Conservation (phyloP, 177 flowering plant genomes). For the Vitis hybrid region DNA sequence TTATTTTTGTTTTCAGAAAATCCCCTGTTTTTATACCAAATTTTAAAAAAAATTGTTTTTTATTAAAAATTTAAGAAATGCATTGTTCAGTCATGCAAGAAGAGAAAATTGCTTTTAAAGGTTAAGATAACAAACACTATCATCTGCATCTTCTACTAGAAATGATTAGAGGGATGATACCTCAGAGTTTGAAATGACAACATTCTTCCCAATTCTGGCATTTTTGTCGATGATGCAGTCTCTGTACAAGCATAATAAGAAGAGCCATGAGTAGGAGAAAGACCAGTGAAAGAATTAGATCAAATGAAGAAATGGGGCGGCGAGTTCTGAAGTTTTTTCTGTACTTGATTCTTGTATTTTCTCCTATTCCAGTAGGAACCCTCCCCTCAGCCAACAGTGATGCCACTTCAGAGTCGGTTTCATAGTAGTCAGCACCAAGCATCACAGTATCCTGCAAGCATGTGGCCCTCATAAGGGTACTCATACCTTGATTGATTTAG, state of each 20-base stretch:
- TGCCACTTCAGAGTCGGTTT: slow-evolving; percentile 71
- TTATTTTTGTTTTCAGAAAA: too few species aligned
- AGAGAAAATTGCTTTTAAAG: too few species aligned
- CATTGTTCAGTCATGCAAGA: too few species aligned
- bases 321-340: background rate
- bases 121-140: too few species aligned
- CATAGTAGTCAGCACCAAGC: slow-evolving; percentile 95
- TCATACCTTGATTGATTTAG: background rate
- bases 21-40: too few species aligned
- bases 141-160: too few species aligned
- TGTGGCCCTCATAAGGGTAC: slow-evolving; percentile 1
- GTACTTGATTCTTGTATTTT: slow-evolving; percentile 81
- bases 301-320: too few species aligned
- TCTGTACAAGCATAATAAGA: slow-evolving; percentile 32
- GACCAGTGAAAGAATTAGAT: background rate
- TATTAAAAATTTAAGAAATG: too few species aligned
- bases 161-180: slow-evolving; percentile 26
- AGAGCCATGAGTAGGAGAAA: background rate
- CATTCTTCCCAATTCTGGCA: slow-evolving; percentile 89
- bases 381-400: slow-evolving; percentile 73
- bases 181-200: slow-evolving; percentile 79
- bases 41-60: too few species aligned
- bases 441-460: slow-evolving; percentile 81
- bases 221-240: slow-evolving; percentile 93
- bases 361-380: slow-evolving; percentile 92